Conservation (phyloP, 2,329 filamentous ascomycete species). For the Ceratocystis diversiconidia region DNA sequence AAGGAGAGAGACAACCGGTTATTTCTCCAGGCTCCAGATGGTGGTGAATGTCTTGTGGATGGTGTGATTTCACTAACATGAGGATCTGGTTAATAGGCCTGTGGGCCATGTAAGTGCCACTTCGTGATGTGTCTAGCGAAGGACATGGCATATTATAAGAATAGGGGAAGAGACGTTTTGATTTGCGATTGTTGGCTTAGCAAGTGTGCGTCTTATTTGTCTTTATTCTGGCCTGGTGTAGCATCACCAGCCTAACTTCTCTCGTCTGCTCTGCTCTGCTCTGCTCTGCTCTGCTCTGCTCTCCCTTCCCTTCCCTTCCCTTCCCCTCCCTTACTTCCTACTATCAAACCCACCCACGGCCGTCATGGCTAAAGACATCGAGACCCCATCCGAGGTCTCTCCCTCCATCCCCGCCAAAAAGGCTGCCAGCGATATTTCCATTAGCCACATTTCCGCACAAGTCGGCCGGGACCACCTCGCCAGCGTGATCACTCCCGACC, state of each 20-base stretch:
- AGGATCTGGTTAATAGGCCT: no score
- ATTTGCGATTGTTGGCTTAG: no score
- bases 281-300: background rate
- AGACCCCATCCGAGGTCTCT: background rate
- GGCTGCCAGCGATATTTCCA: background rate
- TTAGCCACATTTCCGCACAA: conserved; percentile 7
- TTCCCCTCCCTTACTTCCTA: background rate
- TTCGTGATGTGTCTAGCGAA: no score
- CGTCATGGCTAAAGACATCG: conserved; percentile 13
- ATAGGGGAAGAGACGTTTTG: no score
- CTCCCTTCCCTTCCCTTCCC: background rate
- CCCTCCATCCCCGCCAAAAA: background rate
- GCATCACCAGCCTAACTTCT: background rate
- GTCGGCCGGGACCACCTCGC: conserved; percentile 9
- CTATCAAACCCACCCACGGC: no score
- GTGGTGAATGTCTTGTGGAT: no score
- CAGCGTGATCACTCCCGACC: conserved; percentile 23
- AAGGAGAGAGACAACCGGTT: no score
- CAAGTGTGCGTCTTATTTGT: background rate
- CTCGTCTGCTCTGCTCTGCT: background rate
- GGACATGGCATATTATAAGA: no score
- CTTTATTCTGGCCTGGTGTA: background rate
- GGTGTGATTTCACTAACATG: no score
- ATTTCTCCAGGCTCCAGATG: no score
- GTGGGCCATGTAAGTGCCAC: no score